A percentile compares a stretch with the other conserved stretches of the same genome.
Evolutionary conservation across 768 basidiomycete species (phyloP).

Genomic region (Phaeotremella skinneri): DNA sequence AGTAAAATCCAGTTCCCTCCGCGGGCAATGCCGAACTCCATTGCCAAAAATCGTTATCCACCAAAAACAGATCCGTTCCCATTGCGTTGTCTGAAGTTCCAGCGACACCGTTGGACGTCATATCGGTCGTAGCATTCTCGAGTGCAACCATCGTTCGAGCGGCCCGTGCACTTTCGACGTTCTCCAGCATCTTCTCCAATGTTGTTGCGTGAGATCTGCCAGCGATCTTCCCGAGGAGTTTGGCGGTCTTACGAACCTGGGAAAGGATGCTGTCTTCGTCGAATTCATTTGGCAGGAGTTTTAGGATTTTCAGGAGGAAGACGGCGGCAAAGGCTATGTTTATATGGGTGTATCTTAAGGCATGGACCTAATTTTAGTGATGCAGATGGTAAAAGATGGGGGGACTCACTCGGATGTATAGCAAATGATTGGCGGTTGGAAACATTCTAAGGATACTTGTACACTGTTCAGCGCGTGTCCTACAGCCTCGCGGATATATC

Average conservation of each 20-base stretch:
- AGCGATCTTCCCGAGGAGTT: background rate
- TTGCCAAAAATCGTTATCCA: slow-evolving; percentile 1
- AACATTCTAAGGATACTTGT: background rate
- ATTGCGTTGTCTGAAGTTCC: too few species aligned
- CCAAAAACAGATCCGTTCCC: background rate
- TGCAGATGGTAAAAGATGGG: too few species aligned
- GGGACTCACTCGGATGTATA: background rate
- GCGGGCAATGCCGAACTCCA: background rate
- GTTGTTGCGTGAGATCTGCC: background rate
- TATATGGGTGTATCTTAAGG: background rate
- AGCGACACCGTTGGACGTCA: too few species aligned
- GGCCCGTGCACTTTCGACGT: background rate
- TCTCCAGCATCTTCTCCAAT: background rate
- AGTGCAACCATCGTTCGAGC: too few species aligned
- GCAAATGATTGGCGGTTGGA: background rate
- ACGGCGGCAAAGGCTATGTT: background rate
- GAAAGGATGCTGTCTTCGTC: background rate
- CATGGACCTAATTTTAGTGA: background rate
- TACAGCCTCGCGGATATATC: background rate
- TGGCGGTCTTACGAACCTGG: background rate
- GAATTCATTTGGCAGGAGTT: background rate
- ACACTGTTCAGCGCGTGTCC: background rate
- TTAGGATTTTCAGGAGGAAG: background rate
- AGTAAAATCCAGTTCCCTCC: background rate
- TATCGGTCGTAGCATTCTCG: too few species aligned